A percentile compares a stretch with the other conserved stretches of the same genome.
Conservation (phyloP, 2,329 filamentous ascomycete species). For the Hymenoscyphus repandus region DNA sequence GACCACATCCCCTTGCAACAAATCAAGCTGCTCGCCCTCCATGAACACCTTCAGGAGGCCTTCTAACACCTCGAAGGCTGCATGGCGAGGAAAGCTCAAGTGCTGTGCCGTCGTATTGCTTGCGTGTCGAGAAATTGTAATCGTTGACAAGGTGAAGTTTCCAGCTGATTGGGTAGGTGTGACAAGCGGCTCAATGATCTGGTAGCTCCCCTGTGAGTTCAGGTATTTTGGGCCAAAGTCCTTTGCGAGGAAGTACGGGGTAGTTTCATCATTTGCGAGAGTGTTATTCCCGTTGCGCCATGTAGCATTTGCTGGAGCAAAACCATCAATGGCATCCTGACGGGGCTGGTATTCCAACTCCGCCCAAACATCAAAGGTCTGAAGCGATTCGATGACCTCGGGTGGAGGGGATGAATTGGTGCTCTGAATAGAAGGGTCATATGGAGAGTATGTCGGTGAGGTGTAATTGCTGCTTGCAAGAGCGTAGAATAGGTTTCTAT, state of each 20-base stretch:
- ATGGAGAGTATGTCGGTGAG: constrained; percentile 34
- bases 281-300: constrained; percentile 38
- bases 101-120: constrained; percentile 17
- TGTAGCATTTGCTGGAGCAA: constrained; percentile 30
- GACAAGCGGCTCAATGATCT: constrained; percentile 40
- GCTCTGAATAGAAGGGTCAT: constrained; percentile 27
- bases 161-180: constrained; percentile 35
- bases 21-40: constrained; percentile 28
- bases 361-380: constrained; percentile 38
- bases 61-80: constrained; percentile 36
- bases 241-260: constrained; percentile 41
- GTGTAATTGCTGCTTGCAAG: constrained; percentile 34
- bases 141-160: constrained; percentile 40
- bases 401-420: constrained; percentile 14
- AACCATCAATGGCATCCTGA: constrained; percentile 37
- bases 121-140: constrained; percentile 32
- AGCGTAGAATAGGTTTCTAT: constrained; percentile 37
- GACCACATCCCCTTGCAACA: constrained; percentile 33
- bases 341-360: constrained; percentile 37
- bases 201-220: constrained; percentile 35
- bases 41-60: constrained; percentile 33
- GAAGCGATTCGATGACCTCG: constrained; percentile 33
- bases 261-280: constrained; percentile 28
- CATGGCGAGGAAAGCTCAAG: constrained; percentile 29
- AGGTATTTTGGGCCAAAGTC: constrained; percentile 42